Percentiles rank a stretch among this genome's conserved stretches.
These are phyloP conservation scores for Helichrysum umbraculigerum DNA, from an alignment of 129 eudicot species.

Conservation along the genomic window DNA sequence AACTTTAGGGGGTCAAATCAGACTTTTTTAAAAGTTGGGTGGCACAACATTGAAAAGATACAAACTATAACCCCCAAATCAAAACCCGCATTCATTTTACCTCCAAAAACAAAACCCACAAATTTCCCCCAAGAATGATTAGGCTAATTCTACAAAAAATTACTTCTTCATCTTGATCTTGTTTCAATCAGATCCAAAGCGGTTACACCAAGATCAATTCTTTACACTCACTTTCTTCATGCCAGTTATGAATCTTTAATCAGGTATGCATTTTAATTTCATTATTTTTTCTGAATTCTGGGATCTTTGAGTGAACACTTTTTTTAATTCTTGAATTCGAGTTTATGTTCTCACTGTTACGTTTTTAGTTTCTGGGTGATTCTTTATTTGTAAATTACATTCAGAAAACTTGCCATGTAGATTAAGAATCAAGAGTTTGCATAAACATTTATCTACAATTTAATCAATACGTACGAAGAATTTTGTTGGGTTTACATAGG, in stretches of 20 bases:
- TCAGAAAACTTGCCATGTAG: neutral
- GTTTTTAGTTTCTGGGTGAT: neutral
- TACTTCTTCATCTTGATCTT: neutral
- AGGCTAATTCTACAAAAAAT: neutral
- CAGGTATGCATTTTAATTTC: slow-evolving; percentile 16
- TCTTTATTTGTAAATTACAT: neutral
- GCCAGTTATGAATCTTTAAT: slow-evolving; percentile 20
- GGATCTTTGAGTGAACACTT: neutral
- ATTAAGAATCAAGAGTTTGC: neutral
- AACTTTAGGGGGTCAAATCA: neutral
- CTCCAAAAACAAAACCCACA: slow-evolving; percentile 7
- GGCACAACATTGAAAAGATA: neutral
- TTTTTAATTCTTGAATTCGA: neutral
- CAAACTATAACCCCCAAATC: neutral
- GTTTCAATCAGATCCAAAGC: neutral
- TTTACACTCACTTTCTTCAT: neutral
- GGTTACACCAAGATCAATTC: neutral
- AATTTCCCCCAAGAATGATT: neutral
- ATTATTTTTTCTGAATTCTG: neutral
- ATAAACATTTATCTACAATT: too few species aligned
- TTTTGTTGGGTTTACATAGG: neutral
- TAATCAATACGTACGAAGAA: neutral
- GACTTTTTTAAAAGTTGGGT: neutral
- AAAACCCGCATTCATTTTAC: neutral
- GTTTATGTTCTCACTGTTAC: neutral